Evolutionary conservation across 2,329 filamentous ascomycete genomes (phyloP).

Genomic region (Rhynchosporium graminicola): DNA sequence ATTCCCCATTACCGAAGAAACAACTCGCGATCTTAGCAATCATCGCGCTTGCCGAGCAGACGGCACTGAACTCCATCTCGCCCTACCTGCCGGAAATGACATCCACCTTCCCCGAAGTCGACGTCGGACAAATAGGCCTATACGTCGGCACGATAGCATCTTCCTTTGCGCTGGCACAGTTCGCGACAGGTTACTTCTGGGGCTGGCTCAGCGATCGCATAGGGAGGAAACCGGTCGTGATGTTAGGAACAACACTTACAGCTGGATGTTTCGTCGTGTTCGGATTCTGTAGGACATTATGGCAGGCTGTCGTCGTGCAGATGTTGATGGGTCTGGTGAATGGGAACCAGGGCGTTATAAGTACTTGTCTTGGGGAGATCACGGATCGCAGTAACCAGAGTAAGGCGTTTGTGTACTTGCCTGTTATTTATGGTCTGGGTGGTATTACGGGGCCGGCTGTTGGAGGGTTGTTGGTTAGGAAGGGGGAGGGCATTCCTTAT

Average conservation of each 20-base stretch:
- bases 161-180: conserved; percentile 87
- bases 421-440: conserved; percentile 93
- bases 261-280: conserved; percentile 81
- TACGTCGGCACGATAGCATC: conserved; percentile 92
- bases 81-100: conserved; percentile 96
- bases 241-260: conserved; percentile 80
- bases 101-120: conserved; percentile 77
- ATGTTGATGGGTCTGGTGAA: conserved; percentile 90
- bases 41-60: conserved; percentile 91
- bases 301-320: conserved; percentile 85
- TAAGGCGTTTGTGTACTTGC: conserved; percentile 88
- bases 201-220: conserved; percentile 79
- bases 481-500: conserved; percentile 57
- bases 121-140: conserved; percentile 69
- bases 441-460: conserved; percentile 90
- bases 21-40: conserved; percentile 85
- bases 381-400: conserved; percentile 96
- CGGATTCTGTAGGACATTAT: conserved; percentile 79
- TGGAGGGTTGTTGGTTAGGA: conserved; percentile 77
- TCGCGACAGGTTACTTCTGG: conserved; percentile 91
- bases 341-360: conserved; percentile 92
- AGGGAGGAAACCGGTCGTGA: conserved; percentile 79
- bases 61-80: conserved; percentile 92
- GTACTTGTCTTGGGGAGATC: conserved; percentile 90
- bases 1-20: conserved; percentile 72